These are phyloP conservation scores for Rutstroemia sp. DNA, from an alignment of 2,329 filamentous ascomycete species.

Conservation along the genomic window DNA sequence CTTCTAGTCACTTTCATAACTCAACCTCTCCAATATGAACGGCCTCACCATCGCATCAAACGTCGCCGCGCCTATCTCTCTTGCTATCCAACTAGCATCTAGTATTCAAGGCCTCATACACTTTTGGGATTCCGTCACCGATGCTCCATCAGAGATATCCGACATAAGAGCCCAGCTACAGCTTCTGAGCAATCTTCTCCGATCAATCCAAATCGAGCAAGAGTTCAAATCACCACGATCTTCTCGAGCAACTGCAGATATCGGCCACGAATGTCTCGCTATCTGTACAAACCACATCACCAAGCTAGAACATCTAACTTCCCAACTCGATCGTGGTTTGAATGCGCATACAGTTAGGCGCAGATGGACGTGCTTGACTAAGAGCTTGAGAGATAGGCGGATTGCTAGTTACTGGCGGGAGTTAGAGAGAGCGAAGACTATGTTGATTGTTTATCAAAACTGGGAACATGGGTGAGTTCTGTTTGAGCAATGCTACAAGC, in stretches of 20 bases:
- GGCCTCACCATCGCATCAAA: conserved; percentile 37
- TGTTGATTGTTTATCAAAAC: not conserved
- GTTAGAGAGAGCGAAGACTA: conserved; percentile 4
- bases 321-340: not conserved
- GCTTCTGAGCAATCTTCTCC: not conserved
- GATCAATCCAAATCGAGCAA: not conserved
- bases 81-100: not conserved
- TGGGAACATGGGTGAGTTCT: not conserved
- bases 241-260: not conserved
- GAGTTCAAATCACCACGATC: not conserved
- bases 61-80: not conserved
- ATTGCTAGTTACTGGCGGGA: not conserved
- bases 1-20: not conserved
- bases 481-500: not conserved
- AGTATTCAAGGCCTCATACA: not conserved
- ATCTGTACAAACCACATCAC: not conserved
- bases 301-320: not conserved
- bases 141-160: not conserved
- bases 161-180: not conserved
- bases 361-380: conserved; percentile 5
- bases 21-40: conserved; percentile 33
- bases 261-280: not conserved
- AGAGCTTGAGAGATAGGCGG: not conserved
- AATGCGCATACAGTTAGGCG: not conserved
- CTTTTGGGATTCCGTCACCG: not conserved